A percentile compares a stretch with the other conserved stretches of the same genome.
phyloP scores from a whole-genome alignment of 1,139 yeast genomes.

The Sugiyamaella paludigena region DNA sequence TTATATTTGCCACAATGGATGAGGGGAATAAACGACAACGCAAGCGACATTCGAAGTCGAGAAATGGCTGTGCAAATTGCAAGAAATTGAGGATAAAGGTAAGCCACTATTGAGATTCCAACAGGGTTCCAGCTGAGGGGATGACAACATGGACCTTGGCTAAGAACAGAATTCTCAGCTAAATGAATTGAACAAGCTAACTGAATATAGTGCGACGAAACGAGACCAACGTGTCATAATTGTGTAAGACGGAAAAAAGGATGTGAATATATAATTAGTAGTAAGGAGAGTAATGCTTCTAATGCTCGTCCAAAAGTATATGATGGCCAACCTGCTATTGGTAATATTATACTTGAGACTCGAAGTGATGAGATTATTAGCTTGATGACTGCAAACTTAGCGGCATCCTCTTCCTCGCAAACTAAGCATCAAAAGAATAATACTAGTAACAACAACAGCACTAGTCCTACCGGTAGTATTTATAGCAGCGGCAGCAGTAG shows the following conservation, averaged over 20 bases:
- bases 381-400: too few relatives aligned
- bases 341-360: too few relatives aligned
- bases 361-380: too few relatives aligned
- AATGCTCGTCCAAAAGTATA: background rate
- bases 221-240: conserved; percentile 64
- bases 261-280: conserved; percentile 21
- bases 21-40: conserved; percentile 42
- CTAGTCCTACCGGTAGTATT: background rate
- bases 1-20: background rate
- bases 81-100: conserved; percentile 70
- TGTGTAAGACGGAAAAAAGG: conserved; percentile 42
- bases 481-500: too few relatives aligned
- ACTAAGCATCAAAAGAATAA: too few relatives aligned
- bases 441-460: background rate
- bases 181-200: background rate
- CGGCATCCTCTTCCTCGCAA: background rate
- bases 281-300: background rate
- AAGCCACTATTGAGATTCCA: conserved; percentile 7
- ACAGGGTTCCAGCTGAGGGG: too few relatives aligned
- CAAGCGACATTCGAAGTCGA: conserved; percentile 74
- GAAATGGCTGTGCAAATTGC: conserved; percentile 79
- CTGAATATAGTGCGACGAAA: conserved; percentile 59
- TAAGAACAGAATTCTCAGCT: too few relatives aligned
- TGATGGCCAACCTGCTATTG: too few relatives aligned
- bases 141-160: too few relatives aligned